Evolutionary conservation across 2,329 filamentous ascomycete genomes (phyloP), one percentile per base, ranked within the genome.

Genomic region (Ilyonectria destructans): DNA sequence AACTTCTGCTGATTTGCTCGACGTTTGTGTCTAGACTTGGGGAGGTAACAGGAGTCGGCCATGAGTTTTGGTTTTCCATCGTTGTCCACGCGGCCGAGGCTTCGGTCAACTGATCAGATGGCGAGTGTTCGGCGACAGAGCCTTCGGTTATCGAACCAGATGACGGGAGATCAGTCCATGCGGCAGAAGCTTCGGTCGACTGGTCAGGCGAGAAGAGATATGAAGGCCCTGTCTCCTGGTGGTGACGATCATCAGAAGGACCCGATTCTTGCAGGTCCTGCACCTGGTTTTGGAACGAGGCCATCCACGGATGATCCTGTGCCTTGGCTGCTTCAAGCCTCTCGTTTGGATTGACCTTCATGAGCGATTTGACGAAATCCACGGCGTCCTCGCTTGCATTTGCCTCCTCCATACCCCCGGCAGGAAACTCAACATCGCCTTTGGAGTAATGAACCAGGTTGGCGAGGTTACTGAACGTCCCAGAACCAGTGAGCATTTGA

Each of bases 401-500:
- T 17, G 13, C 46, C 23, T 49, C 23, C 46, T 29, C 12, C 21
- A 43, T 40, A 13, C 19, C 46, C 43, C 52, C 19, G 19, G 7
- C 15, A 26, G 58, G 45, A 35, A 60, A 52, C 17, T 37, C 23
- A 2, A 5, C 9, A 5, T 52, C 21, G 13, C 58, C 33, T 15
- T 51, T 31, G n/a, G 12, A 51, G 55, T 61, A 70, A 7, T 43
- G 15, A 15, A 52, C 57, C 26, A 67, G 40, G 4, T 66, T 29
- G 8, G 17, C 21, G 2, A 63, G 3, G 37, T 54, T 55, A 10
- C 45, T 2, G 54, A 68, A 68, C 13, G 68, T 54, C 15, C 51
- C 29, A 35, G 43, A 40, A 19, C 60, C 37, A 21, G 62, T 55
- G 29, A 70, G 49, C 35, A 68, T 70, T 9, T 31, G 49, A 46